These are phyloP conservation scores for Mrakia hoshinonis DNA, from an alignment of 768 basidiomycete species.

Conservation along the genomic window DNA sequence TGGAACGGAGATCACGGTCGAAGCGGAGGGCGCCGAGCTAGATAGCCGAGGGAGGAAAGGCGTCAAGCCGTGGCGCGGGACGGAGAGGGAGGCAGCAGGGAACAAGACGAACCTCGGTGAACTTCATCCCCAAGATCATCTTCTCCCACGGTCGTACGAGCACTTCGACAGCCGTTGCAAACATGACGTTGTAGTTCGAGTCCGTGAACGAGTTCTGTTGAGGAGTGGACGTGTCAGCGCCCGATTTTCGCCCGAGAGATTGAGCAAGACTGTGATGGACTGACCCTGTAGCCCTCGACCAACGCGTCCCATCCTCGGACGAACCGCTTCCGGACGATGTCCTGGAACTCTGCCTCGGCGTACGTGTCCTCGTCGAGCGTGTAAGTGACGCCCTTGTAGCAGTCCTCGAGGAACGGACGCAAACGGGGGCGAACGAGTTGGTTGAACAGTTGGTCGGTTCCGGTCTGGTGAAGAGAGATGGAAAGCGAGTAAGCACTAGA, in stretches of 20 bases:
- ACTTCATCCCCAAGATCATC: conserved; percentile 65
- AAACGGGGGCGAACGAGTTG: conserved; percentile 82
- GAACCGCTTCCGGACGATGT: conserved; percentile 81
- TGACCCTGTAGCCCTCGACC: conserved; percentile 77
- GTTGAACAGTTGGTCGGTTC: conserved; percentile 90
- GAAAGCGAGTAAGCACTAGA: neutral
- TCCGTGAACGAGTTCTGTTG: conserved; percentile 75
- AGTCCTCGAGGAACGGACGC: conserved; percentile 70
- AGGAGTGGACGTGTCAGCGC: neutral
- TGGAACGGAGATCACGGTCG: conserved; percentile 79
- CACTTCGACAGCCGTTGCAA: conserved; percentile 73
- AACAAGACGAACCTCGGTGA: conserved; percentile 61
- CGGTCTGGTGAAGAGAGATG: conserved; percentile 51
- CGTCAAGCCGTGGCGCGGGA: too few relatives aligned
- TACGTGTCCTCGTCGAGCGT: conserved; percentile 82
- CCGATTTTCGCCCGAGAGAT: neutral
- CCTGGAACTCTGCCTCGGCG: conserved; percentile 70
- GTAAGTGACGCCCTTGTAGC: conserved; percentile 85
- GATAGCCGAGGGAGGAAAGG: neutral
- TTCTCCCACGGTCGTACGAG: conserved; percentile 96
- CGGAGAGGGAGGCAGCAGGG: neutral
- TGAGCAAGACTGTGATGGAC: conserved; percentile 25
- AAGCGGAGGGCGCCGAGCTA: conserved; percentile 93
- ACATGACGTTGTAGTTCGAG: conserved; percentile 75
- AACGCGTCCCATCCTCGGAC: conserved; percentile 76